phyloP scores from a whole-genome alignment of 2,329 filamentous ascomycete genomes.

The Intubia oerlemansii region DNA sequence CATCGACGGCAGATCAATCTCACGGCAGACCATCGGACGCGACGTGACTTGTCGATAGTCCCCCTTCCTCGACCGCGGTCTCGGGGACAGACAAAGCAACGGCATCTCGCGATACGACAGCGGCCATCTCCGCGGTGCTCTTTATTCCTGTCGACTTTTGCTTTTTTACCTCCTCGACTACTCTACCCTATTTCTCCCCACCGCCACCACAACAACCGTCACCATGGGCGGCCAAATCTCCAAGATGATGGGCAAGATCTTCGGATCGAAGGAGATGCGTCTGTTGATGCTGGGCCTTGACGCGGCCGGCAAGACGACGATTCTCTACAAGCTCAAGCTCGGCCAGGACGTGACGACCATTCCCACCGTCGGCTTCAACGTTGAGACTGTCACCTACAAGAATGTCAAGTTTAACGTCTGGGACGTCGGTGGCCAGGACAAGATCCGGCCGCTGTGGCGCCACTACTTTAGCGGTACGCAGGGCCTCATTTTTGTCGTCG shows the following conservation, averaged over 20 bases:
- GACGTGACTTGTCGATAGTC: no score
- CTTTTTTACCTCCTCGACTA: no score
- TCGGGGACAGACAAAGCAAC: no score
- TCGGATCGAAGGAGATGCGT: constrained; percentile 97
- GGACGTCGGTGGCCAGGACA: constrained; percentile 98
- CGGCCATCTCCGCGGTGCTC: no score
- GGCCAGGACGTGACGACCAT: constrained; percentile 97
- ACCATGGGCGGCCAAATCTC: constrained; percentile 85
- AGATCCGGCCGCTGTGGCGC: constrained; percentile 91
- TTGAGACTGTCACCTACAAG: constrained; percentile 97
- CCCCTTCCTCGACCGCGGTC: no score
- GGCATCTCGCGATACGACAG: no score
- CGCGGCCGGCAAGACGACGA: constrained; percentile 96
- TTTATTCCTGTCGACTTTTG: no score
- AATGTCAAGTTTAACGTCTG: constrained; percentile 99
- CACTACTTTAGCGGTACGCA: constrained; percentile 94
- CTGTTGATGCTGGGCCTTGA: constrained; percentile 96
- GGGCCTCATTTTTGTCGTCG: constrained; percentile 95
- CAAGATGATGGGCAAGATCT: constrained; percentile 96
- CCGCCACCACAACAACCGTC: no score
- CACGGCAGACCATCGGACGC: no score
- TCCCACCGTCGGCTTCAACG: constrained; percentile 96
- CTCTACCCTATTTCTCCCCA: no score
- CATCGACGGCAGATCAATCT: no score
- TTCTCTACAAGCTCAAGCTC: constrained; percentile 97